Percentiles rank a stretch among this genome's conserved stretches.
Conservation (phyloP, 768 basidiomycete genomes). For the Boletus reticuloceps region DNA sequence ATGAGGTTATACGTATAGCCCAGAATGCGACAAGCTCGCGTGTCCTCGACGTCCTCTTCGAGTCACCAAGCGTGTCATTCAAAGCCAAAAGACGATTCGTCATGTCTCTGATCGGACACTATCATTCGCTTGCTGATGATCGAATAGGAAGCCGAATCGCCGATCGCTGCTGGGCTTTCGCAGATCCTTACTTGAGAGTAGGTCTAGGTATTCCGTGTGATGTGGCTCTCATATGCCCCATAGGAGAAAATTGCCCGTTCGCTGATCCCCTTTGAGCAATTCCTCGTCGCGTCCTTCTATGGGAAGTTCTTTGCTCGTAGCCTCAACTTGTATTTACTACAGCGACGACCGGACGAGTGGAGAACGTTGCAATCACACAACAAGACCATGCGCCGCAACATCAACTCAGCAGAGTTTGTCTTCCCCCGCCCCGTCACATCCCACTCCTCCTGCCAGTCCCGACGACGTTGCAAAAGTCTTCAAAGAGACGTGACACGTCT, state of each 20-base stretch:
- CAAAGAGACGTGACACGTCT: slow-evolving; percentile 44
- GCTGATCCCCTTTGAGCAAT: slow-evolving; percentile 66
- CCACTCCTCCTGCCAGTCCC: neutral
- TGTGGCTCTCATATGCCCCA: slow-evolving; percentile 1
- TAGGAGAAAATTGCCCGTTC: slow-evolving; percentile 93
- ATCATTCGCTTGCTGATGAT: slow-evolving; percentile 81
- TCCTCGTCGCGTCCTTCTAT: slow-evolving; percentile 73
- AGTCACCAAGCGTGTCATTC: slow-evolving; percentile 59
- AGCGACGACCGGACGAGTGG: slow-evolving; percentile 85
- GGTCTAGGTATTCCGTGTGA: neutral
- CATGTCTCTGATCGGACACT: slow-evolving; percentile 72
- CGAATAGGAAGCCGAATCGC: slow-evolving; percentile 87
- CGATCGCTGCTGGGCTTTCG: slow-evolving; percentile 86
- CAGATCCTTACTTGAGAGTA: slow-evolving; percentile 93
- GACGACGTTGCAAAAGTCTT: slow-evolving; percentile 29
- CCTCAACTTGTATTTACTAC: slow-evolving; percentile 74
- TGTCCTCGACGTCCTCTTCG: slow-evolving; percentile 75
- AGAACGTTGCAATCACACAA: slow-evolving; percentile 56
- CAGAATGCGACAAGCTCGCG: slow-evolving; percentile 70
- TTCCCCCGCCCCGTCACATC: slow-evolving; percentile 1
- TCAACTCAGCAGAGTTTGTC: slow-evolving; percentile 17
- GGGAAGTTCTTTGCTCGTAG: slow-evolving; percentile 85
- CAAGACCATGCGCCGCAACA: slow-evolving; percentile 25
- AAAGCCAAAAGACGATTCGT: slow-evolving; percentile 73
- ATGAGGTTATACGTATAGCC: slow-evolving; percentile 58